A percentile compares a stretch with the other conserved stretches of the same genome.
Conservation (phyloP, 164 flowering plant species). For the Aristolochia contorta region DNA sequence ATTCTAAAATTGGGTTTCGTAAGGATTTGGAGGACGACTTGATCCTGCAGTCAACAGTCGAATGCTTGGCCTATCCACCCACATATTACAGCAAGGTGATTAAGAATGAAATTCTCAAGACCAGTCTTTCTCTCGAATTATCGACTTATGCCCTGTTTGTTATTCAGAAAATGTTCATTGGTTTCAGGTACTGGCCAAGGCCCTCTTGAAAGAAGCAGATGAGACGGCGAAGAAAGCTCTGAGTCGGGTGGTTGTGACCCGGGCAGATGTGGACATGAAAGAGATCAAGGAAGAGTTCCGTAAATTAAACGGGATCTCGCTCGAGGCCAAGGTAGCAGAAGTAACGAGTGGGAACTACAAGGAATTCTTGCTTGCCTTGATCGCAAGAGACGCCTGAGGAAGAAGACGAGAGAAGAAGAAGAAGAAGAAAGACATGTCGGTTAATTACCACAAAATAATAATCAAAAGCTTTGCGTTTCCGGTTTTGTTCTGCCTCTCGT, state of each 20-base stretch:
- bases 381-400: constrained; percentile 17
- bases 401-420: no score
- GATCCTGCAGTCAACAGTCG: constrained; percentile 29
- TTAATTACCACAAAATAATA: background rate
- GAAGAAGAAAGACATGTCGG: background rate
- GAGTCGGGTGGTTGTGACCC: constrained; percentile 52
- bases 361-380: constrained; percentile 57
- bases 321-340: constrained; percentile 39
- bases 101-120: background rate
- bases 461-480: background rate
- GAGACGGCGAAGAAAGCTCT: constrained; percentile 46
- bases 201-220: constrained; percentile 30
- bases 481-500: no score
- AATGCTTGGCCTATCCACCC: constrained; percentile 46
- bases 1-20: background rate
- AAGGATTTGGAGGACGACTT: constrained; percentile 44
- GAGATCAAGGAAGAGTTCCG: constrained; percentile 45
- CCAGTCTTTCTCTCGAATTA: background rate
- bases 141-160: no score
- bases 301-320: constrained; percentile 27
- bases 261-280: constrained; percentile 55
- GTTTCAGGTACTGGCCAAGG: constrained; percentile 39
- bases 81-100: constrained; percentile 51
- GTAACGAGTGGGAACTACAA: constrained; percentile 49
- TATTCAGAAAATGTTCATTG: constrained; percentile 2